These are phyloP conservation scores for Torulaspora indica DNA, from an alignment of 805 yeast species.

Conservation along the genomic window DNA sequence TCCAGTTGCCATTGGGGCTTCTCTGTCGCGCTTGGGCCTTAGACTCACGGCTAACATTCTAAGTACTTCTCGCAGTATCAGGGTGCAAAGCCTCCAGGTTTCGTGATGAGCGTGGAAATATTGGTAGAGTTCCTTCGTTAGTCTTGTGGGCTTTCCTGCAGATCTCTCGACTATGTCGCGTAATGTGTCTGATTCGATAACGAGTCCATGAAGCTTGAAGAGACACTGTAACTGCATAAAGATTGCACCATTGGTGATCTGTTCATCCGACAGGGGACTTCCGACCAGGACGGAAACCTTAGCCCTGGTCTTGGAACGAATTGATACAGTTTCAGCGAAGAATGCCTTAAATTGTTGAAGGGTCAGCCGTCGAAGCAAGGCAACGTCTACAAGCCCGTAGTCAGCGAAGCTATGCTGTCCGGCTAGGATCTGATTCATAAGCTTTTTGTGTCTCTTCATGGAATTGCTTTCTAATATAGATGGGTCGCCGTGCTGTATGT, in stretches of 20 bases:
- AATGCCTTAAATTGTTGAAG: conserved; percentile 37
- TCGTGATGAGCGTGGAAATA: conserved; percentile 43
- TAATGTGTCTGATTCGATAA: conserved; percentile 41
- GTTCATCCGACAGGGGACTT: conserved; percentile 38
- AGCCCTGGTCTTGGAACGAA: conserved; percentile 37
- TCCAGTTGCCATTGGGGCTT: conserved; percentile 3
- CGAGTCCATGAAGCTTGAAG: conserved; percentile 45
- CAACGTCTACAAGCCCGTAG: conserved; percentile 2
- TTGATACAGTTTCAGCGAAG: conserved; percentile 36
- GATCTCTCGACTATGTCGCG: conserved; percentile 38
- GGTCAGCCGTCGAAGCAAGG: conserved; percentile 33
- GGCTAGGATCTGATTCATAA: conserved; percentile 48
- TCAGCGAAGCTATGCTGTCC: conserved; percentile 41
- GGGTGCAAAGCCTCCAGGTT: conserved; percentile 36
- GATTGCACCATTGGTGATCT: conserved; percentile 36
- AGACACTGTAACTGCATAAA: conserved; percentile 43
- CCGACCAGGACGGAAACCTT: conserved; percentile 42
- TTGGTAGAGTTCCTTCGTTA: conserved; percentile 42
- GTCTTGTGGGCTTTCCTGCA: conserved; percentile 36
- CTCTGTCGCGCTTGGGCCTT: neutral
- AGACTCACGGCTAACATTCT: conserved; percentile 22
- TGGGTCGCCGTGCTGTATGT: conserved; percentile 36
- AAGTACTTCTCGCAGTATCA: conserved; percentile 37
- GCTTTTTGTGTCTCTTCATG: conserved; percentile 43
- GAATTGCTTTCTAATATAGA: conserved; percentile 20